Conservation (phyloP, 176 grass and related monocot genomes). For the Triticum monococcum region DNA sequence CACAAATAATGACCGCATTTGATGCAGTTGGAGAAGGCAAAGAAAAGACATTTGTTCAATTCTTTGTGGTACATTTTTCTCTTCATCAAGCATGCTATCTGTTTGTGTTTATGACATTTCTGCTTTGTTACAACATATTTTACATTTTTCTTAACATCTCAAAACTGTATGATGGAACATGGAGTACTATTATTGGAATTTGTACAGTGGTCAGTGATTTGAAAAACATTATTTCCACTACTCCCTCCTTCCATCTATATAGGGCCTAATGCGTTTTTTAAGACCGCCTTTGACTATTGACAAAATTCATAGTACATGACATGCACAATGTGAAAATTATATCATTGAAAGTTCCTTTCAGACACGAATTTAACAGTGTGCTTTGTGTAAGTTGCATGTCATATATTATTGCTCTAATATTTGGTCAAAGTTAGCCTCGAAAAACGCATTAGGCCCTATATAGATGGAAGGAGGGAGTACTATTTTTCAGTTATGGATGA, state of each 20-base stretch:
- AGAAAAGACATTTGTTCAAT: constrained; percentile 70
- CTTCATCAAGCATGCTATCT: background rate
- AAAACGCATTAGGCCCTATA: no score
- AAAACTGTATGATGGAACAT: constrained; percentile 85
- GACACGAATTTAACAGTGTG: no score
- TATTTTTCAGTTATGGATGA: constrained; percentile 42
- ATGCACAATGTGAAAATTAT: no score
- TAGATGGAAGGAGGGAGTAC: no score
- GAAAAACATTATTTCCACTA: constrained; percentile 12
- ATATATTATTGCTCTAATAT: no score
- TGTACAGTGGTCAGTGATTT: constrained; percentile 83
- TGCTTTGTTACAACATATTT: constrained; percentile 21
- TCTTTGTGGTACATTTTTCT: constrained; percentile 61
- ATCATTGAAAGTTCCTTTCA: no score
- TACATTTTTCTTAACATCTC: background rate
- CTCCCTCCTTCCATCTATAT: no score
- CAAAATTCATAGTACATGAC: no score
- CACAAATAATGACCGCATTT: constrained; percentile 79
- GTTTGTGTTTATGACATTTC: background rate
- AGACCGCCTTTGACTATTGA: no score
- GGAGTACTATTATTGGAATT: constrained; percentile 76
- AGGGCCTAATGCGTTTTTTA: no score
- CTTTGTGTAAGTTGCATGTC: no score
- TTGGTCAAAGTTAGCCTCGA: no score
- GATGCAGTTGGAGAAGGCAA: constrained; percentile 95